Conservation (phyloP, 352 stramenopile genomes). For the Phytophthora sp. region DNA sequence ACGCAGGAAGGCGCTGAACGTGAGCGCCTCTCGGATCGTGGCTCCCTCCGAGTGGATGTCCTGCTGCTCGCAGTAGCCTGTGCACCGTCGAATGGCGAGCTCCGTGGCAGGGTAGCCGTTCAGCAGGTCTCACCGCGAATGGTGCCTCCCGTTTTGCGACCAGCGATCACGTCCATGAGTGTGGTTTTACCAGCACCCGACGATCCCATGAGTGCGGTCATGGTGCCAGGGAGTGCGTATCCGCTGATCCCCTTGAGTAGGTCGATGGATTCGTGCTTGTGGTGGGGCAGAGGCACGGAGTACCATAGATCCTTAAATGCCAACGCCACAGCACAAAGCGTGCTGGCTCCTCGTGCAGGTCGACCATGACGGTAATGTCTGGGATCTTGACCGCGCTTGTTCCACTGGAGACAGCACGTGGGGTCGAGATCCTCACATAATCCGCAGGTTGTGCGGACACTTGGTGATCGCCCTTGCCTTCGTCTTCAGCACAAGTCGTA, state of each 20-base stretch:
- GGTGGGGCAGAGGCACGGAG: conserved; percentile 8
- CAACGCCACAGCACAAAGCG: conserved; percentile 24
- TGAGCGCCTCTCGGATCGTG: conserved; percentile 87
- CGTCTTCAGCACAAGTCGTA: background rate
- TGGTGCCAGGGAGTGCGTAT: conserved; percentile 37
- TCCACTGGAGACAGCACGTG: background rate
- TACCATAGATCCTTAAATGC: conserved; percentile 33
- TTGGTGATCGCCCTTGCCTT: background rate
- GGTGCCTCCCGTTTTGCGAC: conserved; percentile 81
- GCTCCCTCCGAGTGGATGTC: conserved; percentile 21
- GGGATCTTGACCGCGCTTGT: background rate
- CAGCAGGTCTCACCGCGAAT: conserved; percentile 57
- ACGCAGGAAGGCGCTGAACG: conserved; percentile 84
- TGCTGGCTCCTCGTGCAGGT: conserved; percentile 1
- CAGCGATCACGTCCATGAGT: conserved; percentile 61
- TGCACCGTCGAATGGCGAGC: conserved; percentile 36
- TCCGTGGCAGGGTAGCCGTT: conserved; percentile 39
- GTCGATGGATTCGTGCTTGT: conserved; percentile 43
- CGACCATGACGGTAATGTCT: conserved; percentile 1
- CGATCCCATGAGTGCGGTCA: conserved; percentile 61
- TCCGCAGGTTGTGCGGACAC: too few species aligned
- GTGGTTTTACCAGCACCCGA: conserved; percentile 79
- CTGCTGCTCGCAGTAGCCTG: conserved; percentile 37
- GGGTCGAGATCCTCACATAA: too few species aligned
- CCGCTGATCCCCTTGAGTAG: conserved; percentile 78